These are phyloP conservation scores for Thymus mandschuricus DNA, from an alignment of 257 asterid genomes.

Conservation along the genomic window DNA sequence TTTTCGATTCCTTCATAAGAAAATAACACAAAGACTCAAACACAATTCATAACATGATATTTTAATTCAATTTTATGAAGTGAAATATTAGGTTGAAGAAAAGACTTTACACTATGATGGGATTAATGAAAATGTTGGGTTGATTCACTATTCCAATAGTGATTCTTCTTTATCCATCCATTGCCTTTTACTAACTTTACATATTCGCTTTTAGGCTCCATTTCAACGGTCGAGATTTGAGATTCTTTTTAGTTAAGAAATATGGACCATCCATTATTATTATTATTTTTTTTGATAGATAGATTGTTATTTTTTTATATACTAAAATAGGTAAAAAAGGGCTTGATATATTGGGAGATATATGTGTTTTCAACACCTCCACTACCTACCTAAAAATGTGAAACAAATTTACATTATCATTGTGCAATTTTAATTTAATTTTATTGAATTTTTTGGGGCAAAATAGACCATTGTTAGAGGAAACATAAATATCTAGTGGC, in stretches of 20 bases:
- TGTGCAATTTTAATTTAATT: neutral
- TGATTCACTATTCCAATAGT: slow-evolving; percentile 39
- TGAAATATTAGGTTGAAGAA: neutral
- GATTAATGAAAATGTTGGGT: slow-evolving; percentile 28
- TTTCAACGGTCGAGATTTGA: slow-evolving; percentile 42
- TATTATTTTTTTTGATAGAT: slow-evolving; percentile 9
- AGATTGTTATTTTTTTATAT: slow-evolving; percentile 22
- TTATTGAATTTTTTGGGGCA: no score
- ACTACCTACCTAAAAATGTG: slow-evolving; percentile 12
- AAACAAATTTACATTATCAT: neutral
- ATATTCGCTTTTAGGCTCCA: slow-evolving; percentile 24
- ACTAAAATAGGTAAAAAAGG: slow-evolving; percentile 18
- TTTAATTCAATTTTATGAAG: neutral
- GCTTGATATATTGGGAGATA: slow-evolving; percentile 26
- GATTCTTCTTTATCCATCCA: slow-evolving; percentile 39
- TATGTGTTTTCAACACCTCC: slow-evolving; percentile 35
- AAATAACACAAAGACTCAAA: neutral
- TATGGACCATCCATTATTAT: slow-evolving; percentile 40
- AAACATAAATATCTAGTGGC: neutral
- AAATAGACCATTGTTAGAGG: neutral
- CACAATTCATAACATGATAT: neutral
- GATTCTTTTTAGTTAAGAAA: slow-evolving; percentile 25
- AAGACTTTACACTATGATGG: slow-evolving; percentile 4
- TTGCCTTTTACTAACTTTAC: slow-evolving; percentile 39
- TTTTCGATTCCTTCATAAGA: no score